Percentiles rank a stretch among this genome's conserved stretches.
Conservation (phyloP, 352 stramenopile species). For the Plasmopara viticola region DNA sequence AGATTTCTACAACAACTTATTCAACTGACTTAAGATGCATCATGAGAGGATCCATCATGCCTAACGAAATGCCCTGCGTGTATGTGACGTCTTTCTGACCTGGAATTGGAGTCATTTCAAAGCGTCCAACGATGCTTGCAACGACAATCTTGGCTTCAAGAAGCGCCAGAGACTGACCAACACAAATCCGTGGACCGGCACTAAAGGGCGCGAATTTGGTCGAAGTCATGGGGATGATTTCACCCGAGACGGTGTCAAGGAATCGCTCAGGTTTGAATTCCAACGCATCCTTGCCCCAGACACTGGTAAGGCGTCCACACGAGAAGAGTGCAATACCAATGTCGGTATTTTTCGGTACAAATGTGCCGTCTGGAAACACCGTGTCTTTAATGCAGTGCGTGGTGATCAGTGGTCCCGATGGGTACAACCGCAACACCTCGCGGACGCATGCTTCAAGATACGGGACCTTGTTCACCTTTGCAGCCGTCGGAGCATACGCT, state of each 20-base stretch:
- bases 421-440: constrained; percentile 2
- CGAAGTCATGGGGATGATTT: not conserved
- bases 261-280: constrained; percentile 1
- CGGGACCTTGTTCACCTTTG: not conserved
- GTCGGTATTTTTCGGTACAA: not conserved
- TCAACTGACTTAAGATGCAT: constrained; percentile 3
- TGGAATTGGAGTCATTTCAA: not conserved
- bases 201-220: not conserved
- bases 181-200: not conserved
- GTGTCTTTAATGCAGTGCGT: constrained; percentile 1
- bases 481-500: not conserved
- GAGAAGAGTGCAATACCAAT: not conserved
- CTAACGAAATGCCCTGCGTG: constrained; percentile 2
- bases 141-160: constrained; percentile 2
- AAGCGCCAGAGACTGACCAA: not conserved
- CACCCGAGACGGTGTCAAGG: not conserved
- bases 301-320: not conserved
- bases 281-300: not conserved
- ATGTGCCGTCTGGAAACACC: constrained; percentile 1
- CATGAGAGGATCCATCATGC: constrained; percentile 8
- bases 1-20: too few species aligned
- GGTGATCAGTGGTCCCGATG: not conserved
- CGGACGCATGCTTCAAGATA: constrained; percentile 1
- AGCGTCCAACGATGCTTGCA: not conserved
- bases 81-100: constrained; percentile 1